Evolutionary conservation across 1,284 basidiomycete genomes (phyloP).

Genomic region (Bjerkandera adusta): DNA sequence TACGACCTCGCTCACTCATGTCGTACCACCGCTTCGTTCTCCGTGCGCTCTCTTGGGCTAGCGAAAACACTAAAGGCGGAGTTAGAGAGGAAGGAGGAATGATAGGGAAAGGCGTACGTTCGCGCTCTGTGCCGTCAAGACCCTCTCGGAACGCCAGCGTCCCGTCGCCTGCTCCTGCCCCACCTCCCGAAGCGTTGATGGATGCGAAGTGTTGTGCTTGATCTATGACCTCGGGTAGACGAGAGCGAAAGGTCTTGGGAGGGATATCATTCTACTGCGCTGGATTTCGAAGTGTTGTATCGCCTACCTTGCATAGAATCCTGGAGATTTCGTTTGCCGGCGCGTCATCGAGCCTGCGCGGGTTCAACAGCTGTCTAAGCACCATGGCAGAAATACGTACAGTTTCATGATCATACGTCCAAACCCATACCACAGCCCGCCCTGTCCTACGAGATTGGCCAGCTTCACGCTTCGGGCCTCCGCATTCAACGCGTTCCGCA

Average conservation of each 20-base stretch:
- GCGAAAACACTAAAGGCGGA: slow-evolving; percentile 62
- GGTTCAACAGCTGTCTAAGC: not conserved
- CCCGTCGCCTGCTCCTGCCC: slow-evolving; percentile 50
- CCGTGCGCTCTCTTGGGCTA: slow-evolving; percentile 80
- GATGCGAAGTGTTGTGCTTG: slow-evolving; percentile 89
- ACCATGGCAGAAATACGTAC: slow-evolving; percentile 41
- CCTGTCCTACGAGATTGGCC: slow-evolving; percentile 79
- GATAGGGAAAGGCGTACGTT: slow-evolving; percentile 53
- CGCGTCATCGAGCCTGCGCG: slow-evolving; percentile 62
- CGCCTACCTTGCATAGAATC: slow-evolving; percentile 62
- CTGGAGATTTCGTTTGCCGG: slow-evolving; percentile 68
- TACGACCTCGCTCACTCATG: slow-evolving; percentile 51
- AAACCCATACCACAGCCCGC: slow-evolving; percentile 88
- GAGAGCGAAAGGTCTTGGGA: slow-evolving; percentile 72
- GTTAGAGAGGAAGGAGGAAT: not conserved
- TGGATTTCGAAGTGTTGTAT: no score
- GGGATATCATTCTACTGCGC: no score
- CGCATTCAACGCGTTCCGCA: slow-evolving; percentile 82
- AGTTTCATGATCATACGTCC: slow-evolving; percentile 80
- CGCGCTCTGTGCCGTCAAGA: slow-evolving; percentile 83
- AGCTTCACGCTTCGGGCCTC: slow-evolving; percentile 80
- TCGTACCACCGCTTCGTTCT: slow-evolving; percentile 84
- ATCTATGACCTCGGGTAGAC: slow-evolving; percentile 81
- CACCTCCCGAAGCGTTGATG: slow-evolving; percentile 56
- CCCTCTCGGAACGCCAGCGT: slow-evolving; percentile 85